These are phyloP conservation scores for Spergularia bocconei DNA, from an alignment of 148 eudicot genomes.

Conservation along the genomic window DNA sequence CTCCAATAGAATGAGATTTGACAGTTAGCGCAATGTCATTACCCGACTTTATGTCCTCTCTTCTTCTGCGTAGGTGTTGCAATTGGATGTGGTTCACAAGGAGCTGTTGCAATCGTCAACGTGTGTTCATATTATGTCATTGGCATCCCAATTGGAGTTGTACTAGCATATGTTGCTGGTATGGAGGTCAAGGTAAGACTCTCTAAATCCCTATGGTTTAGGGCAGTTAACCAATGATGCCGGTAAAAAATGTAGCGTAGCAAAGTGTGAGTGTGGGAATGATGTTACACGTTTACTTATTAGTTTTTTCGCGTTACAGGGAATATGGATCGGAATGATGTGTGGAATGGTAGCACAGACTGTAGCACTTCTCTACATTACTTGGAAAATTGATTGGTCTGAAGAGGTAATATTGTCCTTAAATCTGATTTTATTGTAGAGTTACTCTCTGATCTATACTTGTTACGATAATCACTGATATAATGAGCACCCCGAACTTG, in stretches of 20 bases:
- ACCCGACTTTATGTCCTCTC: background rate
- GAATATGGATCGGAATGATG: slow-evolving; percentile 73
- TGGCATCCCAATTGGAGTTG: slow-evolving; percentile 50
- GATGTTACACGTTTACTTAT: background rate
- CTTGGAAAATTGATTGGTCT: slow-evolving; percentile 73
- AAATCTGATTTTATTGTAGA: background rate
- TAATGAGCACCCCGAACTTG: background rate
- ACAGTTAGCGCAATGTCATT: background rate
- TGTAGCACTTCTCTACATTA: slow-evolving; percentile 41
- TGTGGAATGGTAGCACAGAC: slow-evolving; percentile 52
- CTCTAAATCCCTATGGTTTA: background rate
- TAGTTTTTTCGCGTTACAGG: slow-evolving; percentile 22
- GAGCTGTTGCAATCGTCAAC: slow-evolving; percentile 46
- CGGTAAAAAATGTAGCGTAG: background rate
- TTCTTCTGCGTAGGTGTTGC: slow-evolving; percentile 41
- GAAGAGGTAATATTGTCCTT: slow-evolving; percentile 48
- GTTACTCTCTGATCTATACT: background rate
- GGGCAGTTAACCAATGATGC: background rate
- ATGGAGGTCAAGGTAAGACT: slow-evolving; percentile 42
- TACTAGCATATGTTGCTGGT: slow-evolving; percentile 46
- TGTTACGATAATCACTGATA: background rate
- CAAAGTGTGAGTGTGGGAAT: background rate
- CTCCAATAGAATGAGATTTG: no score
- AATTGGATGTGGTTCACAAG: slow-evolving; percentile 51
- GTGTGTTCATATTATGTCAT: slow-evolving; percentile 45